Evolutionary conservation across 768 basidiomycete genomes (phyloP).

Genomic region (Nidularia pulvinata): DNA sequence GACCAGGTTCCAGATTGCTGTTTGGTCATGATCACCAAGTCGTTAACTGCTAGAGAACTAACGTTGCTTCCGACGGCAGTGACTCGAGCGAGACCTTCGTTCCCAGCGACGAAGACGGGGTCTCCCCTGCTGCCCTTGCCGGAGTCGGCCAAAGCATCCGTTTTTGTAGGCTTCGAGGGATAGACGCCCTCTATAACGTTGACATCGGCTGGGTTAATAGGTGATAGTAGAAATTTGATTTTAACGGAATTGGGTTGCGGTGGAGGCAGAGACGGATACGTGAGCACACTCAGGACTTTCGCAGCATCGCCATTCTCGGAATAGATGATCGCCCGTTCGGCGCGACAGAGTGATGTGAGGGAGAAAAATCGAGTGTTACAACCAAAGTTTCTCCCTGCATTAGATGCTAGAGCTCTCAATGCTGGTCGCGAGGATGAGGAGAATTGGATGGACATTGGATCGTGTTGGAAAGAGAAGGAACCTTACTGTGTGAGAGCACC

Average conservation of each 20-base stretch:
- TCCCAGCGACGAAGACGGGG: conserved; percentile 65
- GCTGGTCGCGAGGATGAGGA: not conserved
- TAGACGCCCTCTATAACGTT: conserved; percentile 87
- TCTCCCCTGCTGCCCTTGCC: conserved; percentile 26
- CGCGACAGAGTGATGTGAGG: conserved; percentile 16
- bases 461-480: not conserved
- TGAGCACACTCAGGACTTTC: conserved; percentile 53
- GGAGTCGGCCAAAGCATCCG: conserved; percentile 27
- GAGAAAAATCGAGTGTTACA: conserved; percentile 16
- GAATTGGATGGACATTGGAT: not conserved
- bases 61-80: conserved; percentile 59
- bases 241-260: conserved; percentile 62
- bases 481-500: no score
- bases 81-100: conserved; percentile 76
- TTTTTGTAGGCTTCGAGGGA: conserved; percentile 55
- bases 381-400: no score
- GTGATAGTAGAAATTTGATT: conserved; percentile 66
- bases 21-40: conserved; percentile 76
- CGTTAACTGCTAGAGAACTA: conserved; percentile 43
- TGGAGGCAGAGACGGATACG: conserved; percentile 48
- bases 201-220: conserved; percentile 82
- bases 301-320: conserved; percentile 57
- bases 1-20: conserved; percentile 80
- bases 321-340: conserved; percentile 70
- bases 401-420: not conserved